Percentiles rank a stretch among this genome's conserved stretches.
phyloP scores from a whole-genome alignment of 2,329 filamentous ascomycete species.

The Calonectria hongkongensis region DNA sequence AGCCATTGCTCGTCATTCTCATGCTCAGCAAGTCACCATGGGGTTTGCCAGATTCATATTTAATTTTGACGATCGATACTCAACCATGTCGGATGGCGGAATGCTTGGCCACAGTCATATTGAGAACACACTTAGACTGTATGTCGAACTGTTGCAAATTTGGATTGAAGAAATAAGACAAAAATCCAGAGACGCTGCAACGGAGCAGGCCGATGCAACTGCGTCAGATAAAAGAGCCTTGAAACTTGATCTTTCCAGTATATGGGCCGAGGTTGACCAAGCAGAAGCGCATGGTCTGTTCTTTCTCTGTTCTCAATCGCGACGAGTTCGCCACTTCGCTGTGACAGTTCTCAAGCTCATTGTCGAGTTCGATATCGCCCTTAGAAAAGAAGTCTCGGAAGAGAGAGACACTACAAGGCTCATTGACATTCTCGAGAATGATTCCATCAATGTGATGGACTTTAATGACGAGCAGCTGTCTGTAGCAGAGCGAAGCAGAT shows the following conservation, averaged over 20 bases:
- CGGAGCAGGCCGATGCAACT: slow-evolving; percentile 78
- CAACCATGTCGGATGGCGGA: slow-evolving; percentile 97
- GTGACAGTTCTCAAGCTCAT: slow-evolving; percentile 94
- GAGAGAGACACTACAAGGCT: slow-evolving; percentile 82
- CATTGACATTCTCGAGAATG: slow-evolving; percentile 93
- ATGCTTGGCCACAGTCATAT: slow-evolving; percentile 97
- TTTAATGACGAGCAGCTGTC: slow-evolving; percentile 94
- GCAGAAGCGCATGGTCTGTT: slow-evolving; percentile 97
- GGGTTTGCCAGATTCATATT: slow-evolving; percentile 99
- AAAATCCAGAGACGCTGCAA: slow-evolving; percentile 84
- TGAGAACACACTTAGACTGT: slow-evolving; percentile 92
- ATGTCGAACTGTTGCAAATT: slow-evolving; percentile 94
- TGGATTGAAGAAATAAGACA: slow-evolving; percentile 98
- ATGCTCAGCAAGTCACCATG: slow-evolving; percentile 96
- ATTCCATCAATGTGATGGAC: slow-evolving; percentile 91
- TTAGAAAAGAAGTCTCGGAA: slow-evolving; percentile 79
- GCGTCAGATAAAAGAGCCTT: slow-evolving; percentile 81
- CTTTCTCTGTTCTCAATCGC: slow-evolving; percentile 96
- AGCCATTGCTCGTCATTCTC: slow-evolving; percentile 93
- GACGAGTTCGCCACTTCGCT: slow-evolving; percentile 90
- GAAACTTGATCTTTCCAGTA: slow-evolving; percentile 88
- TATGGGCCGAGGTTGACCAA: slow-evolving; percentile 96
- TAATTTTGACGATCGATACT: slow-evolving; percentile 97
- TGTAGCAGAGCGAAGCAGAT: slow-evolving; percentile 91
- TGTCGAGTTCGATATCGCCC: slow-evolving; percentile 92